These are phyloP conservation scores for Geotrichum fermentans DNA, from an alignment of 1,139 yeast genomes.

Conservation along the genomic window DNA sequence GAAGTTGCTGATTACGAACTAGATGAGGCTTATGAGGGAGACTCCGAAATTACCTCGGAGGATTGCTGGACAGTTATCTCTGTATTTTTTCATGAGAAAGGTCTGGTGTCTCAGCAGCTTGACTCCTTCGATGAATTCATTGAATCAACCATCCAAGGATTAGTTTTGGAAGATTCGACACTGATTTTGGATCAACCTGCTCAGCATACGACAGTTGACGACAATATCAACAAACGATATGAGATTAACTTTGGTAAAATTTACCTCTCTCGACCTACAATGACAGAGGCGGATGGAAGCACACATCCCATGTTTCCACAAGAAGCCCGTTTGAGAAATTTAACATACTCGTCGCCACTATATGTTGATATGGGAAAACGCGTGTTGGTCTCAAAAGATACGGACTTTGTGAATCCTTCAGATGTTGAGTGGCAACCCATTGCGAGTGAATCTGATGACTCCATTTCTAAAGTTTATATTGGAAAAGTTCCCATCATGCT, in stretches of 20 bases:
- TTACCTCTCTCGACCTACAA: slow-evolving; percentile 92
- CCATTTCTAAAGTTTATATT: slow-evolving; percentile 69
- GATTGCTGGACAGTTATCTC: slow-evolving; percentile 99
- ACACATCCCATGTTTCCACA: slow-evolving; percentile 98
- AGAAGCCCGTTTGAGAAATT: slow-evolving; percentile 92
- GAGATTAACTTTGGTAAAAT: slow-evolving; percentile 96
- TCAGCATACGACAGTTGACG: slow-evolving; percentile 88
- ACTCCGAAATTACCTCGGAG: slow-evolving; percentile 82
- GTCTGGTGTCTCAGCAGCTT: slow-evolving; percentile 94
- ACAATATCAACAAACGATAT: slow-evolving; percentile 83
- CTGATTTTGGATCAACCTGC: slow-evolving; percentile 96
- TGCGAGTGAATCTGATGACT: slow-evolving; percentile 55
- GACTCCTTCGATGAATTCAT: slow-evolving; percentile 98
- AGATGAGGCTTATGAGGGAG: slow-evolving; percentile 56
- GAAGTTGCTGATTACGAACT: slow-evolving; percentile 15
- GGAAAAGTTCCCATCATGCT: slow-evolving; percentile 98
- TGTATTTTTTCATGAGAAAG: slow-evolving; percentile 92
- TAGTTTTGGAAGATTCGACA: slow-evolving; percentile 93
- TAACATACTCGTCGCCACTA: slow-evolving; percentile 92
- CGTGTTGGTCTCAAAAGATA: slow-evolving; percentile 78
- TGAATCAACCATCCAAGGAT: slow-evolving; percentile 92
- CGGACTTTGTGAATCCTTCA: slow-evolving; percentile 41
- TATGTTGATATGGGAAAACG: slow-evolving; percentile 94
- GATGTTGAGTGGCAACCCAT: slow-evolving; percentile 68
- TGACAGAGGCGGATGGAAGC: slow-evolving; percentile 99